Evolutionary conservation across 345 rosid species (phyloP).

Genomic region (Schrenkiella parvula): DNA sequence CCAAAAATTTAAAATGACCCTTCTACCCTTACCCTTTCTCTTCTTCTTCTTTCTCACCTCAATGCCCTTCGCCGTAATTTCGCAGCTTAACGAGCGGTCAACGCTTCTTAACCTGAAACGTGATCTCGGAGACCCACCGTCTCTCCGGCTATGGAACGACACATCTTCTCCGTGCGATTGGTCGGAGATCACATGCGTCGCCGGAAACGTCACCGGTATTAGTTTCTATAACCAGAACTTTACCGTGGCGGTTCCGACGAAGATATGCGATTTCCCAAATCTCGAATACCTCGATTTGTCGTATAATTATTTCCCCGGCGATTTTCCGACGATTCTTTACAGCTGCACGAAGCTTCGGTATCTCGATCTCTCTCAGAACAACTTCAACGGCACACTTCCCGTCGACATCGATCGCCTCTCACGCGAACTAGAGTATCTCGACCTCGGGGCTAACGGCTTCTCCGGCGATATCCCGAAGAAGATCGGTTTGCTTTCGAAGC

Average conservation of each 20-base stretch:
- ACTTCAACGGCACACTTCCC: constrained; percentile 65
- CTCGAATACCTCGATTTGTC: constrained; percentile 44
- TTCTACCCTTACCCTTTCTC: not conserved
- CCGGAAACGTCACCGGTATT: constrained; percentile 44
- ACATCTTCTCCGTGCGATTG: constrained; percentile 62
- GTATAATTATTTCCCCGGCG: constrained; percentile 49
- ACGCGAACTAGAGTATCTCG: constrained; percentile 37
- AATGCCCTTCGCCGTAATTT: constrained; percentile 41
- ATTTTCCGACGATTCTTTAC: constrained; percentile 56
- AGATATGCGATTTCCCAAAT: constrained; percentile 63
- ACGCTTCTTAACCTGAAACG: constrained; percentile 54
- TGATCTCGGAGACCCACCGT: constrained; percentile 52
- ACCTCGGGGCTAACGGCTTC: constrained; percentile 55
- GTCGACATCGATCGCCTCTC: constrained; percentile 52
- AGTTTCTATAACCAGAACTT: constrained; percentile 35
- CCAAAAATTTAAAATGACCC: constrained; percentile 29
- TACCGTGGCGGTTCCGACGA: constrained; percentile 43
- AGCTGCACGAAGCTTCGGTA: constrained; percentile 53
- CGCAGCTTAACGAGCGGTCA: constrained; percentile 46
- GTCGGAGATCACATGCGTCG: constrained; percentile 48
- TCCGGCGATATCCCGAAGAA: constrained; percentile 63
- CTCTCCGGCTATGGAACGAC: constrained; percentile 56
- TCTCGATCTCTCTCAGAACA: constrained; percentile 63
- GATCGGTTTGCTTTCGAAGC: constrained; percentile 43
- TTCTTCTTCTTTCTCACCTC: constrained; percentile 33